phyloP scores from a whole-genome alignment of 2,329 filamentous ascomycete genomes.

The Scedosporium dehoogii region DNA sequence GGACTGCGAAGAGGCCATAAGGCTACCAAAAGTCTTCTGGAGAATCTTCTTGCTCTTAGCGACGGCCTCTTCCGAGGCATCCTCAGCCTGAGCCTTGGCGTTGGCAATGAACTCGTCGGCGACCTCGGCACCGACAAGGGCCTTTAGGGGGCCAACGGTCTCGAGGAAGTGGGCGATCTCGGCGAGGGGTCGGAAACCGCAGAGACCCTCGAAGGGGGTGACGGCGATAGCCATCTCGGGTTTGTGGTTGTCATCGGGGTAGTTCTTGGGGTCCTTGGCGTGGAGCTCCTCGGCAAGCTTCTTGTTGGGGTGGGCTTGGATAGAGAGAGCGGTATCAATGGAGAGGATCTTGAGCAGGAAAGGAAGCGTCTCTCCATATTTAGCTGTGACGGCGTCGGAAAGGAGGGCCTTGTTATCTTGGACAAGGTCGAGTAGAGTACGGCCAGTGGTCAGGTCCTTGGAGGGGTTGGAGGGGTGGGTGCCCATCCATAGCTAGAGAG shows the following conservation, averaged over 20 bases:
- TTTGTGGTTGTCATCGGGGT: conserved; percentile 99
- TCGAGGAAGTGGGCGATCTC: conserved; percentile 83
- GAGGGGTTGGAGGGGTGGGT: conserved; percentile 95
- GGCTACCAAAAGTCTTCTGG: conserved; percentile 60
- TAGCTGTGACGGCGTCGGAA: conserved; percentile 59
- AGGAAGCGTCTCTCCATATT: conserved; percentile 74
- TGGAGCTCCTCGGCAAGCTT: conserved; percentile 81
- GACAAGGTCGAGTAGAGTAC: conserved; percentile 77
- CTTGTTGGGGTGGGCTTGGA: conserved; percentile 96
- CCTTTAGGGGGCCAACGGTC: conserved; percentile 43
- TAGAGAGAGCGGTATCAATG: conserved; percentile 90
- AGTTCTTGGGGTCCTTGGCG: conserved; percentile 79
- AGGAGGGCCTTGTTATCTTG: conserved; percentile 79
- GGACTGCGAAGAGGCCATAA: conserved; percentile 70
- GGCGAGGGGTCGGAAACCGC: conserved; percentile 79
- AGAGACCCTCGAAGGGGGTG: conserved; percentile 91
- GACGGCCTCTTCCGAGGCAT: conserved; percentile 35
- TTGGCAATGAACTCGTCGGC: conserved; percentile 44
- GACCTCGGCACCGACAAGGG: conserved; percentile 56
- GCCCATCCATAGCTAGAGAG: conserved; percentile 86
- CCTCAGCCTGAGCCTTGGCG: conserved; percentile 24
- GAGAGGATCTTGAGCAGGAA: conserved; percentile 98
- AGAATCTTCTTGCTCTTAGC: conserved; percentile 64
- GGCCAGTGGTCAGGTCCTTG: conserved; percentile 74
- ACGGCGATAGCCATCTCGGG: conserved; percentile 99